A percentile compares a stretch with the other conserved stretches of the same genome.
Evolutionary conservation across 2,329 filamentous ascomycete species (phyloP).

Genomic region (Pseudogymnoascus sp.): DNA sequence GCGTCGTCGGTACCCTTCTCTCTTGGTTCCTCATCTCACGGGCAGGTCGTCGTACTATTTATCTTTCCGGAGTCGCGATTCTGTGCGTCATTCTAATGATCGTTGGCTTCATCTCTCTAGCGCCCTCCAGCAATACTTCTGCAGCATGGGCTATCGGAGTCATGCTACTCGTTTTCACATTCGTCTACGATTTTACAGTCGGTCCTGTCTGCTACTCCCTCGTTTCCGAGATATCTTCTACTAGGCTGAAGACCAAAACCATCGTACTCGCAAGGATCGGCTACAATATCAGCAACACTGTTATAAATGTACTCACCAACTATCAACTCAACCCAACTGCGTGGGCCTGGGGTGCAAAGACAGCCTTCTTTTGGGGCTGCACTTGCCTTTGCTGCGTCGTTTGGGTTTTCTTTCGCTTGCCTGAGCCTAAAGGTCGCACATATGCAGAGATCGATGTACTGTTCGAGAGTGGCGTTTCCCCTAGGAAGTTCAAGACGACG

Average conservation of each 20-base stretch:
- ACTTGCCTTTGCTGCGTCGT: constrained; percentile 31
- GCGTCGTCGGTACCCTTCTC: constrained; percentile 35
- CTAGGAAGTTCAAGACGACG: constrained; percentile 23
- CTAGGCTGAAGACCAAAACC: constrained; percentile 34
- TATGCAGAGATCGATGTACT: constrained; percentile 39
- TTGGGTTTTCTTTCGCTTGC: constrained; percentile 34
- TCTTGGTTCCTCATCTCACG: constrained; percentile 27
- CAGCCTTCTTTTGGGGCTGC: constrained; percentile 35
- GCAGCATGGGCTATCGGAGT: constrained; percentile 36
- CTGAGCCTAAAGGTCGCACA: constrained; percentile 36
- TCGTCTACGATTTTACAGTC: constrained; percentile 33
- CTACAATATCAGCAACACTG: constrained; percentile 31
- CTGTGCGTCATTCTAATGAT: constrained; percentile 33
- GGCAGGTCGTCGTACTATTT: neutral
- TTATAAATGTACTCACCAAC: constrained; percentile 27
- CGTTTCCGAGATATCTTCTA: constrained; percentile 35
- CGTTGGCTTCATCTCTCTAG: constrained; percentile 37
- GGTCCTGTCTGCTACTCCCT: constrained; percentile 35
- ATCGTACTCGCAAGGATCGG: constrained; percentile 33
- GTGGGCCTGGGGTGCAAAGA: constrained; percentile 32
- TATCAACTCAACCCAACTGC: constrained; percentile 34
- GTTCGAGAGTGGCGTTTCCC: constrained; percentile 32
- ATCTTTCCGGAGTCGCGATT: neutral
- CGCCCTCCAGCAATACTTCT: constrained; percentile 27
- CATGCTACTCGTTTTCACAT: constrained; percentile 32